Base-by-base conservation (phyloP, 225 moss, liverwort and hornwort species). In the Pseudisothecium myosuroides region DNA sequence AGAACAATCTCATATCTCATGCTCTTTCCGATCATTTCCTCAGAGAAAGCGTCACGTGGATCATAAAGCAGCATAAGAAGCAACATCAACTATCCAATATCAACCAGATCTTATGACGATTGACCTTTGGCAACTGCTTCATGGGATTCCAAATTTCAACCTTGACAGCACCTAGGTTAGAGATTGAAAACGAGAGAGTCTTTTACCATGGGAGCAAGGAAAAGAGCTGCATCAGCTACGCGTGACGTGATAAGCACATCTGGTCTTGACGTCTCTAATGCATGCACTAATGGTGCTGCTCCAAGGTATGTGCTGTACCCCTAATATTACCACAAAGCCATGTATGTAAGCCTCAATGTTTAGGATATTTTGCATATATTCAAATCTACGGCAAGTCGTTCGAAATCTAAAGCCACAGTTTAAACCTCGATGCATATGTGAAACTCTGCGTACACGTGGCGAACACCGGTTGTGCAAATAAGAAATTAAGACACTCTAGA, bases 251-350 rank as follows among this genome's bases (percentile, higher is more conserved):
- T 95, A 56, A 97, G 93, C 23, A 97, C 90, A 83, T 97, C 89
- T 66, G 96, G 93, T 72, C 80, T 92, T 54, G 88, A 92, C 39
- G 92, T 94, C 89, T 96, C 91, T 83, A 97, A 89, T 37, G 90
- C 92, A 89, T 93, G 92, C 77, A 97, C 96, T 84, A 96, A 91
- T 34, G 97, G 92, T 58, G 95, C 95, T 87, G 97, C 96, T 84
- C 97, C 97, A 58, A 97, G 94, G 88, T 97, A 97, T 87, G 97
- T 97, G 91, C 97, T 97, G 86, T 93, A 92, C 80, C 96, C 94
- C 97, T 96, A 92, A 81, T 32, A 82, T 83, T 47, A 32, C 67
- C 83, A 86, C 80, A 90, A 86, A 75, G 59, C 16, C 81, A 86
- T 75, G 34, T 61, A 47, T 23, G 59, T 45, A 71, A 89, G 85